Evolutionary conservation across 768 basidiomycete species (phyloP), one percentile per base, ranked within the genome.

Genomic region (Jaapia argillacea): DNA sequence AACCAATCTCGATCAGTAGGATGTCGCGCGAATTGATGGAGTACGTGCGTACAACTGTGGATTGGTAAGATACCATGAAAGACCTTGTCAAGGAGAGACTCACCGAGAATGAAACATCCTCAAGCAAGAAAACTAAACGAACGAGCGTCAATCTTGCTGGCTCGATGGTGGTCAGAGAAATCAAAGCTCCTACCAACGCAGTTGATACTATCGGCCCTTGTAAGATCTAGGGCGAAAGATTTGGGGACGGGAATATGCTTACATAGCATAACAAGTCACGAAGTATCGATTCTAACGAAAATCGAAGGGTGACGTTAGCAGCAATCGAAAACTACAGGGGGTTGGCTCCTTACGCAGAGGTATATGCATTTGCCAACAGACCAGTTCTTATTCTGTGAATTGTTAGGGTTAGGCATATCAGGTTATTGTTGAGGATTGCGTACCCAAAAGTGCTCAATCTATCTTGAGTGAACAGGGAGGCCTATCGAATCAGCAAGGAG

Each of bases 311-410:
- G 31, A 14, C 42, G 33, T 24, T 51, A 48, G 47, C 58, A 38
- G 43, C 54, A 62, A 7, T 56, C 60, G 57, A 10, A 5, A 21
- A 13, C 42, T 18, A 43, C 57, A 55, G 44, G 59, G 61, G 47
- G 60, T n/a, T n/a, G n/a, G n/a, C n/a, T 61, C 36, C 61, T 54
- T 42, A 57, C 58, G 61, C 60, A 64, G 35, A 62, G 21, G 43
- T 61, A 64, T 23, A 62, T 45, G 23, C 40, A 51, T 45, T 64
- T 64, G 16, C 58, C 58, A 6, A 61, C 24, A 6, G 58, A 57
- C 61, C 61, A 64, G 23, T 51, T 50, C 35, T 55, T 53, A 7
- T 38, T 38, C 37, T 33, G 28, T 33, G 10, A 33, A 16, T 33
- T 16, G 28, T 16, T 10, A 16, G 28, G 16, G 10, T 16, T 16